Conservation (phyloP, 1,284 basidiomycete genomes). For the Cutaneotrichosporon cyanovorans region DNA sequence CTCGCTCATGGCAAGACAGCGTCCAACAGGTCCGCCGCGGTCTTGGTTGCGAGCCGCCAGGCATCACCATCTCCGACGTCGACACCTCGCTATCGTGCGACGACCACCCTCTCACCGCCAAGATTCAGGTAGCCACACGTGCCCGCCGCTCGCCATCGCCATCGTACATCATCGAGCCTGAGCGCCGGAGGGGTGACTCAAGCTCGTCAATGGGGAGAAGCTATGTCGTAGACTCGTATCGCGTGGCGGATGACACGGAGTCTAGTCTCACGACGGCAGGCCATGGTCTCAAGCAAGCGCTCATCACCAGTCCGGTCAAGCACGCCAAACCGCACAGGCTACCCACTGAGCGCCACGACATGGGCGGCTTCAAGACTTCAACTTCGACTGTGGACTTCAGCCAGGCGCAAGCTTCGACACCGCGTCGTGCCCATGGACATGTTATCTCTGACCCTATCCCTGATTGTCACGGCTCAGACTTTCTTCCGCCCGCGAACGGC, state of each 20-base stretch:
- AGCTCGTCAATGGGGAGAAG: background rate
- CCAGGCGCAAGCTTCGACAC: background rate
- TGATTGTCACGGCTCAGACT: too few relatives aligned
- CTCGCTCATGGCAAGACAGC: background rate
- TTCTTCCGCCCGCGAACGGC: too few relatives aligned
- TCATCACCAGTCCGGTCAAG: background rate
- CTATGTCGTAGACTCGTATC: background rate
- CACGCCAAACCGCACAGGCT: too few relatives aligned
- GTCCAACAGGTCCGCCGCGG: background rate
- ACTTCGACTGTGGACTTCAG: conserved; percentile 1
- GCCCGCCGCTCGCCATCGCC: background rate
- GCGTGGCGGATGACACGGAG: background rate
- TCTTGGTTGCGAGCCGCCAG: background rate
- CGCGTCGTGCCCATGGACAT: background rate
- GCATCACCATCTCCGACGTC: background rate
- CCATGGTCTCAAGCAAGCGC: background rate
- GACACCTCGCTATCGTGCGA: too few relatives aligned
- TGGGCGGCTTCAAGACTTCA: background rate
- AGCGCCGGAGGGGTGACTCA: background rate
- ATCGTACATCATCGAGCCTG: background rate
- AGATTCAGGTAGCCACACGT: background rate
- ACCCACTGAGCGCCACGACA: too few relatives aligned
- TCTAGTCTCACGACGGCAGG: background rate
- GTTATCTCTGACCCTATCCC: background rate
- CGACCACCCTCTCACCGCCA: background rate